Conservation (phyloP, 768 basidiomycete species). For the Trametes villosa region DNA sequence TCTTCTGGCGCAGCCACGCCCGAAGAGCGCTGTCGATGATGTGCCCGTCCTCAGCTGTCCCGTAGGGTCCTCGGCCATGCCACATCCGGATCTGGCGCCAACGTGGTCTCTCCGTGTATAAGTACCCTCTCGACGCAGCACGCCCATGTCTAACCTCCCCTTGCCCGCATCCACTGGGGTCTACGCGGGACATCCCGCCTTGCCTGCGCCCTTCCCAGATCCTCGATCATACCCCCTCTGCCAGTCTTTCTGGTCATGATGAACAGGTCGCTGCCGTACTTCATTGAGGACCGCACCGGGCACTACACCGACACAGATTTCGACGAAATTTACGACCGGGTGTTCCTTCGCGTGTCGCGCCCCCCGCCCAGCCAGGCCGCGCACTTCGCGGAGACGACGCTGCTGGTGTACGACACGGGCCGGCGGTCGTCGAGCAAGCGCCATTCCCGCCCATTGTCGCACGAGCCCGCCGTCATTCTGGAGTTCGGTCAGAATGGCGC, state of each 20-base stretch:
- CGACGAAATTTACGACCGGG: conserved; percentile 78
- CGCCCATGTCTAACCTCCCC: background rate
- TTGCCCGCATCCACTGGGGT: background rate
- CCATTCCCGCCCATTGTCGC: conserved; percentile 51
- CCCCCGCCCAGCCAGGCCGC: conserved; percentile 38
- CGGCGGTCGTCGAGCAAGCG: conserved; percentile 65
- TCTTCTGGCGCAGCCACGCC: conserved; percentile 1
- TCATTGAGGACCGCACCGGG: conserved; percentile 72
- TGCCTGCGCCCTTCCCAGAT: background rate
- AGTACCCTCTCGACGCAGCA: conserved; percentile 2
- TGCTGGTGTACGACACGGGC: conserved; percentile 69
- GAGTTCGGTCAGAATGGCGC: conserved; percentile 62
- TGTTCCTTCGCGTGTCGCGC: conserved; percentile 66
- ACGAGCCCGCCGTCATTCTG: conserved; percentile 59
- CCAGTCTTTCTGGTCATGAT: conserved; percentile 21
- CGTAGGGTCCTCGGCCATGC: conserved; percentile 4
- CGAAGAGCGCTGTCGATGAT: conserved; percentile 3
- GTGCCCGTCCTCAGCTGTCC: background rate
- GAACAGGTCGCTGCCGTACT: conserved; percentile 49
- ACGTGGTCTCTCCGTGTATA: background rate
- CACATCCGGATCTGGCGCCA: background rate
- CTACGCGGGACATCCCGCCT: background rate
- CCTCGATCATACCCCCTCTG: background rate
- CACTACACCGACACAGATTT: conserved; percentile 60
- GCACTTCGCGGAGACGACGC: conserved; percentile 35